phyloP scores from a whole-genome alignment of 352 stramenopile genomes.

The Phytophthora lateralis region DNA sequence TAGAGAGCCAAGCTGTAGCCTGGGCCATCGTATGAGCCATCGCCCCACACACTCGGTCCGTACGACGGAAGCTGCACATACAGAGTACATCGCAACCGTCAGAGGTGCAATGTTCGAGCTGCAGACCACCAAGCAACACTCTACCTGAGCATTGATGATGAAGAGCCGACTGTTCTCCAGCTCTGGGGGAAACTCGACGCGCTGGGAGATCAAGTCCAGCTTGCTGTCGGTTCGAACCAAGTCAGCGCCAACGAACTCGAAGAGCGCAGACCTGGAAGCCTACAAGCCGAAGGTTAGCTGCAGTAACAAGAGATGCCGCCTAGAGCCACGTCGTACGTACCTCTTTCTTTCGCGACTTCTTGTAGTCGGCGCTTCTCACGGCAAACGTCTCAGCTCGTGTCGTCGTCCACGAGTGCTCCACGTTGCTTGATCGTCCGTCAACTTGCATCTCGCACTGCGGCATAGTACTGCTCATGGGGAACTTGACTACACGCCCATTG shows the following conservation, averaged over 20 bases:
- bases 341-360: constrained; percentile 83
- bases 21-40: constrained; percentile 63
- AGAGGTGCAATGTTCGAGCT: neutral
- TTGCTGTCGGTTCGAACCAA: constrained; percentile 73
- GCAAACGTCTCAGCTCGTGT: constrained; percentile 66
- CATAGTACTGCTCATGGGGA: constrained; percentile 67
- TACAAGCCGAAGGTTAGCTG: constrained; percentile 16
- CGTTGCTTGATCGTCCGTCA: constrained; percentile 53
- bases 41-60: constrained; percentile 74
- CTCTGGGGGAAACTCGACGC: constrained; percentile 67
- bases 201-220: constrained; percentile 76
- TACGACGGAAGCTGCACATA: constrained; percentile 68
- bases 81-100: neutral
- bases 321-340: constrained; percentile 20
- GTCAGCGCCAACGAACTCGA: constrained; percentile 82
- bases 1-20: constrained; percentile 81
- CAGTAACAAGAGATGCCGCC: neutral
- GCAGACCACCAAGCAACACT: neutral
- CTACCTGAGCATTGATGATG: constrained; percentile 84
- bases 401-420: constrained; percentile 58
- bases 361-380: constrained; percentile 81
- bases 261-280: constrained; percentile 62
- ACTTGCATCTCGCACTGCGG: constrained; percentile 47
- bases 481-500: constrained; percentile 43
- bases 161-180: constrained; percentile 67